These are phyloP conservation scores for Colletotrichum echinochloae DNA, from an alignment of 2,329 filamentous ascomycete species.

Conservation along the genomic window DNA sequence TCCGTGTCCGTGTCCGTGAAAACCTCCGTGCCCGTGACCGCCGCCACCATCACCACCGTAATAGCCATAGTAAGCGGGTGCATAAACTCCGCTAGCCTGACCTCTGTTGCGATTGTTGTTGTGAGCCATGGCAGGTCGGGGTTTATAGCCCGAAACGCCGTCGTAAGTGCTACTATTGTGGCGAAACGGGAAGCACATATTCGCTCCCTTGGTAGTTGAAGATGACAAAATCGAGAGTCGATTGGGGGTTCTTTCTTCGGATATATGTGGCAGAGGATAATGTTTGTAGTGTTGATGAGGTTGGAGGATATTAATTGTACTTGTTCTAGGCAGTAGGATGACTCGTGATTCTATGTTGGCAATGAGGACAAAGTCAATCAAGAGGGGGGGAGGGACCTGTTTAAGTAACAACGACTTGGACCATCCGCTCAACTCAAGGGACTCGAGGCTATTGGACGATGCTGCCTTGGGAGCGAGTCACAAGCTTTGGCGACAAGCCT, in stretches of 20 bases:
- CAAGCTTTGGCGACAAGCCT: neutral
- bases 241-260: no score
- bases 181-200: slow-evolving; percentile 23
- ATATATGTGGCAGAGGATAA: neutral
- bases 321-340: neutral
- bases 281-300: neutral
- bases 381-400: accelerated
- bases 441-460: neutral
- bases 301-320: neutral
- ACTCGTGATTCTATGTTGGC: neutral
- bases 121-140: slow-evolving; percentile 4
- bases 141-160: neutral
- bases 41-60: neutral
- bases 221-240: no score
- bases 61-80: neutral
- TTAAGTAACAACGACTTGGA: neutral
- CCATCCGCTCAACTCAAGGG: neutral
- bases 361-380: neutral
- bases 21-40: neutral
- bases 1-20: no score
- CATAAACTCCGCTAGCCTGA: neutral
- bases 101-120: neutral
- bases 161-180: slow-evolving; percentile 1
- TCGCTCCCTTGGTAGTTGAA: neutral
- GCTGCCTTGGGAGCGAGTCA: neutral